Evolutionary conservation across 768 basidiomycete genomes (phyloP).

Genomic region (Calocybe cyanea): DNA sequence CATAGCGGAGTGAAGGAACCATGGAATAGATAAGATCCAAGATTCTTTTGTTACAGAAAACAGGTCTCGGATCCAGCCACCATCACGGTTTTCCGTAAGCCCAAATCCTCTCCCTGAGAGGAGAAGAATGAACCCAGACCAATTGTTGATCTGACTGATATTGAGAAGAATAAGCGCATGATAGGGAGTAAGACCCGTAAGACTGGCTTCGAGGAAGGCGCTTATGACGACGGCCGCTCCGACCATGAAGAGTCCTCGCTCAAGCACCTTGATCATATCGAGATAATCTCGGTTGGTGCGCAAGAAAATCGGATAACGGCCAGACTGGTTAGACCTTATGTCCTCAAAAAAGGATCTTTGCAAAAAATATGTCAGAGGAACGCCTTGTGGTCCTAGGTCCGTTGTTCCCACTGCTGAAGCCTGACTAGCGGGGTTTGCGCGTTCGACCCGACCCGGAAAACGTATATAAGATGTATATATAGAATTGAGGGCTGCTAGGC

Average conservation of each 20-base stretch:
- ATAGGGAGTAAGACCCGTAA: neutral
- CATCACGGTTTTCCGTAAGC: neutral
- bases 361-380: neutral
- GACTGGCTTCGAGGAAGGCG: neutral
- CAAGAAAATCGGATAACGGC: neutral
- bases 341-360: neutral
- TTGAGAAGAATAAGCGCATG: neutral
- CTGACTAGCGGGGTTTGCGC: too few relatives aligned
- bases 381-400: too few relatives aligned
- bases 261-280: neutral
- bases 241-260: neutral
- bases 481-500: neutral
- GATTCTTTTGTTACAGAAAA: neutral
- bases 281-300: neutral
- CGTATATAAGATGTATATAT: too few relatives aligned
- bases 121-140: neutral
- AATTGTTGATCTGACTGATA: constrained; percentile 1
- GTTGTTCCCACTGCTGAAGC: too few relatives aligned
- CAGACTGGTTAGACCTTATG: neutral
- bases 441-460: too few relatives aligned
- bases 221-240: neutral
- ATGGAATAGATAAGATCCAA: neutral
- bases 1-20: neutral
- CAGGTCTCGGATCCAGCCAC: neutral
- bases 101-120: neutral